Base-by-base conservation (phyloP, 202 grass and related monocot genomes). In the Brachypodium distachyon region DNA sequence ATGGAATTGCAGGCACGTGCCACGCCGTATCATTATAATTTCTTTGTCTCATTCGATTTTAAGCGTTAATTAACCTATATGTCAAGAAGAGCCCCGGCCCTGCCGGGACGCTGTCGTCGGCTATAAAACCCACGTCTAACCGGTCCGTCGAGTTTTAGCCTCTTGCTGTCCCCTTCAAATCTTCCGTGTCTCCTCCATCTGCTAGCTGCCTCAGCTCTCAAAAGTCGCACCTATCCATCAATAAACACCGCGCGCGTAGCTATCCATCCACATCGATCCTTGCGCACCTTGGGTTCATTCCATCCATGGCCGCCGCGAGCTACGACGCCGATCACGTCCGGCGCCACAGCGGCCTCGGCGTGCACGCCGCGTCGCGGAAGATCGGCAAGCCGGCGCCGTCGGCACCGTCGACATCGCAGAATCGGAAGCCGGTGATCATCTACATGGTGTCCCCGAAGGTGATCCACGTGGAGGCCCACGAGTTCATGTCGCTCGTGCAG, bases 401-500 rank as follows among this genome's bases (percentile, higher is more conserved):
- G 13, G 46, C 26, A 23, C 29, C 28, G 51, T 0, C 48, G 19
- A 33, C 46, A 14, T 23, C 29, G 21, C 14, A 80, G 67, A 80
- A 96, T 32, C 70, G 89, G 23, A 86, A 90, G 61, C 93, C 93
- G 39, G 85, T 93, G 11, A 93, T 96, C 73, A 96, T 93, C 66
- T 96, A 96, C 82, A 86, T 96, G 90, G 93, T 90, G 13, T 79
- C 87, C 11, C 93, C 93, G 48, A 90, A 93, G 87, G 77, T 93
- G 29, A 93, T 97, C 82, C 93, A 97, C 49, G 93, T 90, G 16
- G 93, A 97, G 82, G 87, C 93, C 1, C 85, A 87, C 49, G 93
- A 97, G 87, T 97, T 97, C 85, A 79, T 93, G 93, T 74, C 87
- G 21, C 79, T 97, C 49, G 93, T 93, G 78, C 93, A 97, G 83